phyloP scores from a whole-genome alignment of 2,329 filamentous ascomycete species.

The Shiraia sp. region DNA sequence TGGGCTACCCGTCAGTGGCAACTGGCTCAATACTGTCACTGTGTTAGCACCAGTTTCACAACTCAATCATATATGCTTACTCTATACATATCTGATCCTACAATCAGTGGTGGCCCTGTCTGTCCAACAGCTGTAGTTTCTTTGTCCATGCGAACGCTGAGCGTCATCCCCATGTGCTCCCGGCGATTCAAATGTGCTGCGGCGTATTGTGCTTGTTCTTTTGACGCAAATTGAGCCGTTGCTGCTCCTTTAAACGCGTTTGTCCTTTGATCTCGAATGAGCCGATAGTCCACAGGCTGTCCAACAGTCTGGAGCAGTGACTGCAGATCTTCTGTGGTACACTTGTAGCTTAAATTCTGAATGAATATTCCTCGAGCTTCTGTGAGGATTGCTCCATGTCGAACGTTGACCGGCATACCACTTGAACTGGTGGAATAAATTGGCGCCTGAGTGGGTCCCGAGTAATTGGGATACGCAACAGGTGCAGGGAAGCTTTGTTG shows the following conservation, averaged over 20 bases:
- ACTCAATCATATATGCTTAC: constrained; percentile 13
- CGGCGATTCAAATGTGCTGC: constrained; percentile 30
- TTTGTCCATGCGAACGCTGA: constrained; percentile 40
- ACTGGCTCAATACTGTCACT: constrained; percentile 10
- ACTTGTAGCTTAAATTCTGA: constrained; percentile 34
- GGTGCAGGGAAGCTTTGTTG: constrained; percentile 21
- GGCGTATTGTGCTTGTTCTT: constrained; percentile 35
- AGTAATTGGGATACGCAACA: constrained; percentile 22
- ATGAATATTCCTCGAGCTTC: constrained; percentile 46
- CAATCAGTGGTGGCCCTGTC: constrained; percentile 21
- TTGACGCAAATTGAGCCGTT: constrained; percentile 36
- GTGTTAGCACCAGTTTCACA: constrained; percentile 11
- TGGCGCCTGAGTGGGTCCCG: constrained; percentile 19
- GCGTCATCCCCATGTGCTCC: constrained; percentile 33
- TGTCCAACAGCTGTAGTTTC: constrained; percentile 40
- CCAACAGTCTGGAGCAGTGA: constrained; percentile 31
- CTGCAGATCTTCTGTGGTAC: constrained; percentile 28
- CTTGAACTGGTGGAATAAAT: constrained; percentile 36
- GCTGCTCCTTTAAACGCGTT: constrained; percentile 39
- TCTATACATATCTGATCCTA: constrained; percentile 16
- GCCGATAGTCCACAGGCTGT: constrained; percentile 25
- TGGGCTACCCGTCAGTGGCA: no score
- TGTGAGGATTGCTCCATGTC: constrained; percentile 40
- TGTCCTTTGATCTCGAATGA: constrained; percentile 29
- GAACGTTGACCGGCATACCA: constrained; percentile 44